Evolutionary conservation across 192 early-diverging fungal genomes (phyloP).

Genomic region (Linnemannia exigua): DNA sequence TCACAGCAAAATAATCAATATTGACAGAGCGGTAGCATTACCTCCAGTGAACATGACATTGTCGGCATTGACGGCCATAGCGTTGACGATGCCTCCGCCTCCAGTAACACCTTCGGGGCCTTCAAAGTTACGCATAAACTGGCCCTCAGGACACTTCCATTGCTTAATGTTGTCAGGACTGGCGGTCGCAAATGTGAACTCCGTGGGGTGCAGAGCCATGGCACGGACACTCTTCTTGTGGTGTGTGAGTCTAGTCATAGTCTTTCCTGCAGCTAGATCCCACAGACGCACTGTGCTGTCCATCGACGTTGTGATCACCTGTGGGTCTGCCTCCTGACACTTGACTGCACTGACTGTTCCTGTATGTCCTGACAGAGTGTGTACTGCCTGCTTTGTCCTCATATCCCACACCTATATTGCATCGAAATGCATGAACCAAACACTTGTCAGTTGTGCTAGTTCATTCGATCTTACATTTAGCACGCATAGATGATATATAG

Average conservation of each 20-base stretch:
- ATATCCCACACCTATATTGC: conserved; percentile 93
- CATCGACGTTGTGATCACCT: conserved; percentile 95
- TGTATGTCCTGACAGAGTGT: conserved; percentile 90
- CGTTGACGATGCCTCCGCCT: conserved; percentile 91
- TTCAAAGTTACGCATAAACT: conserved; percentile 96
- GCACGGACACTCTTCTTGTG: conserved; percentile 98
- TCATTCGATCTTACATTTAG: not conserved
- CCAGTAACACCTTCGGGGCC: conserved; percentile 88
- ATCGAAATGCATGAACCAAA: not conserved
- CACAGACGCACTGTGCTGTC: conserved; percentile 95
- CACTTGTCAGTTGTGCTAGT: conserved; percentile 2
- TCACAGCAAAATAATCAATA: not conserved
- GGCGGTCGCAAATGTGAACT: conserved; percentile 93
- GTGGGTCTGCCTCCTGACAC: conserved; percentile 96
- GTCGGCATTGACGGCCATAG: conserved; percentile 90
- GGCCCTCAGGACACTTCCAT: conserved; percentile 96
- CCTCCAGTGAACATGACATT: conserved; percentile 96
- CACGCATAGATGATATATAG: not conserved
- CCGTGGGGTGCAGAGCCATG: conserved; percentile 91
- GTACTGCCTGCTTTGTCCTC: conserved; percentile 94
- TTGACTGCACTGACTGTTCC: conserved; percentile 89
- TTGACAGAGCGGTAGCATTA: conserved; percentile 29
- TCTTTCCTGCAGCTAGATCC: conserved; percentile 98
- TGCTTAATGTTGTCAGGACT: conserved; percentile 96
- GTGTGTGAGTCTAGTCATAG: conserved; percentile 93